Evolutionary conservation across 106 monocot genomes (phyloP).

Genomic region (Cymbidium sinense): DNA sequence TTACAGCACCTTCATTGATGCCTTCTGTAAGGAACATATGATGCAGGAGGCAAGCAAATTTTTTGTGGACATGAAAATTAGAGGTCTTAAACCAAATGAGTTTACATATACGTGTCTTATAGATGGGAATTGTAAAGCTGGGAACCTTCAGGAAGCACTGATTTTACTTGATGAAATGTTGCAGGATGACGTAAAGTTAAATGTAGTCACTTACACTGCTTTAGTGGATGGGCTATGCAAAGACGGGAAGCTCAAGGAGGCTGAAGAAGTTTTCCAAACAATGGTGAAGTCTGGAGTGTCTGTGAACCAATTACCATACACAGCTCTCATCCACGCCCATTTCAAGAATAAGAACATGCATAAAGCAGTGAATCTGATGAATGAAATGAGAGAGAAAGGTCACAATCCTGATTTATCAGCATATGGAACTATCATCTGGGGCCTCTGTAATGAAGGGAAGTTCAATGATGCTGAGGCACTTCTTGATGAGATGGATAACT

Average conservation of each 20-base stretch:
- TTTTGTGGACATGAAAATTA: constrained; percentile 63
- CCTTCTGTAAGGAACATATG: constrained; percentile 73
- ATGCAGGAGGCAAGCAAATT: constrained; percentile 59
- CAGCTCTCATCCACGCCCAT: constrained; percentile 67
- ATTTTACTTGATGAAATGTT: constrained; percentile 59
- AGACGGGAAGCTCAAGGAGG: constrained; percentile 55
- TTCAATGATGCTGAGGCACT: constrained; percentile 45
- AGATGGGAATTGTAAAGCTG: constrained; percentile 64
- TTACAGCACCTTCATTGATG: constrained; percentile 70
- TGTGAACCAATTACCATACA: constrained; percentile 55
- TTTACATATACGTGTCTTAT: constrained; percentile 73
- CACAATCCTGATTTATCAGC: constrained; percentile 48
- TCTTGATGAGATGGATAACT: constrained; percentile 42
- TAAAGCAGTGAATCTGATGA: constrained; percentile 38
- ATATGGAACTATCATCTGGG: constrained; percentile 69
- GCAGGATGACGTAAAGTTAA: constrained; percentile 40
- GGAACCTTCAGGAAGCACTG: constrained; percentile 53
- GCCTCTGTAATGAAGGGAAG: constrained; percentile 56
- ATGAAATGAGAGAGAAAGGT: constrained; percentile 58
- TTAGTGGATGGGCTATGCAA: constrained; percentile 79
- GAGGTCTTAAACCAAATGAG: constrained; percentile 71
- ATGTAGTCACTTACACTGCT: constrained; percentile 64
- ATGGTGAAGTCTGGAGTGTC: constrained; percentile 41
- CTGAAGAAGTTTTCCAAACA: constrained; percentile 53
- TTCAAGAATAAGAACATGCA: constrained; percentile 47